These are phyloP conservation scores for Solanum dulcamara DNA, from an alignment of 257 asterid species.

Conservation along the genomic window DNA sequence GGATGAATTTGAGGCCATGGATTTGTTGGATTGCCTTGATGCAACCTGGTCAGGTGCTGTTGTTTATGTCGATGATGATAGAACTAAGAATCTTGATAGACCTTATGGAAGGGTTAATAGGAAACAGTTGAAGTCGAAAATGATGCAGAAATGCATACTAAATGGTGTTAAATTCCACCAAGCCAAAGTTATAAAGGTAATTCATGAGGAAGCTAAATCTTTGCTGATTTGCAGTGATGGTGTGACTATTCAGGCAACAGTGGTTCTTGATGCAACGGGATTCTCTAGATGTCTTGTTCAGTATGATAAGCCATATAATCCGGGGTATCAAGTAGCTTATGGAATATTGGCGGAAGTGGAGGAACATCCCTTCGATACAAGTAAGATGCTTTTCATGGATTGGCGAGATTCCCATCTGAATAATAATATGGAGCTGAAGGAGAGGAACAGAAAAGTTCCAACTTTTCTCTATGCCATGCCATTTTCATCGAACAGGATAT, in stretches of 20 bases:
- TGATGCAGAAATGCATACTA: constrained; percentile 88
- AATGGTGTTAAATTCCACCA: constrained; percentile 95
- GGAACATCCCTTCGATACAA: constrained; percentile 70
- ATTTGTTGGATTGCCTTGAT: constrained; percentile 89
- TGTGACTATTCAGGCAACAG: constrained; percentile 69
- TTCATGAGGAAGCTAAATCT: constrained; percentile 82
- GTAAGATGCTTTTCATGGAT: constrained; percentile 98
- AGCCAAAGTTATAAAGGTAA: constrained; percentile 82
- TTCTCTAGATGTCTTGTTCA: constrained; percentile 79
- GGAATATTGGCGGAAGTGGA: constrained; percentile 95
- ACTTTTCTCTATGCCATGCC: constrained; percentile 98
- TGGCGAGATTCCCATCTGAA: constrained; percentile 89
- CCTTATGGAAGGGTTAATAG: constrained; percentile 91
- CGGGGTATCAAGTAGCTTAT: constrained; percentile 96
- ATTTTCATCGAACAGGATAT: constrained; percentile 65
- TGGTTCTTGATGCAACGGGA: constrained; percentile 98
- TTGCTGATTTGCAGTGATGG: constrained; percentile 80
- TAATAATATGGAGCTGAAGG: constrained; percentile 41
- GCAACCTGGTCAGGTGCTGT: constrained; percentile 87
- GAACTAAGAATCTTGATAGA: constrained; percentile 61
- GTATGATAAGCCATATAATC: constrained; percentile 90
- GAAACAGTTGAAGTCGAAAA: constrained; percentile 76
- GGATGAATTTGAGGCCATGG: constrained; percentile 99
- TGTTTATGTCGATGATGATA: constrained; percentile 53
- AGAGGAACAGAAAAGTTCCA: constrained; percentile 62